These are phyloP conservation scores for Madurella mycetomatis DNA, from an alignment of 2,329 filamentous ascomycete species.

Conservation along the genomic window DNA sequence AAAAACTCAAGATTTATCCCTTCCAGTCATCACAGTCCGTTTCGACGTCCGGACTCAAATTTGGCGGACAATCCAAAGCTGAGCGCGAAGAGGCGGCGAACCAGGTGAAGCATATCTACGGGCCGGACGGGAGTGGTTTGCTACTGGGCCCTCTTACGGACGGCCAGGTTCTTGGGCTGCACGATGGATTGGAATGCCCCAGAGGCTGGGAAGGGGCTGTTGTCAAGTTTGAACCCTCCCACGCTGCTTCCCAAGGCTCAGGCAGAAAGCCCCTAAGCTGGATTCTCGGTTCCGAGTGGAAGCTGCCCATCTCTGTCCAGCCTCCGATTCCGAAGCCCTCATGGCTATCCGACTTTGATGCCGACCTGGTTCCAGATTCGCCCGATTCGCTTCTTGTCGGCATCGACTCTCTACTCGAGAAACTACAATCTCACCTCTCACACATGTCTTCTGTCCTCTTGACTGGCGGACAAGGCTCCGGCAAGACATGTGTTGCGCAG, in stretches of 20 bases:
- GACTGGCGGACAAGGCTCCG: slow-evolving; percentile 83
- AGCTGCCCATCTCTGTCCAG: slow-evolving; percentile 71
- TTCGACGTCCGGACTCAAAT: slow-evolving; percentile 65
- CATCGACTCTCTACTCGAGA: slow-evolving; percentile 70
- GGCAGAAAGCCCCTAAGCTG: slow-evolving; percentile 55
- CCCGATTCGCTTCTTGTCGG: slow-evolving; percentile 67
- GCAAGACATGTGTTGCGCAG: slow-evolving; percentile 79
- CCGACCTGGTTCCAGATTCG: slow-evolving; percentile 44
- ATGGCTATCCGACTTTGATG: slow-evolving; percentile 50
- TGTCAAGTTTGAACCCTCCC: slow-evolving; percentile 67
- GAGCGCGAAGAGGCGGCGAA: slow-evolving; percentile 74
- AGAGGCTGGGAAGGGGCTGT: slow-evolving; percentile 79
- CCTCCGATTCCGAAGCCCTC: slow-evolving; percentile 63
- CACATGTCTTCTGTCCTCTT: slow-evolving; percentile 86
- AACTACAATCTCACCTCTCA: slow-evolving; percentile 70
- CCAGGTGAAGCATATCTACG: slow-evolving; percentile 68
- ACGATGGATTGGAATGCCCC: slow-evolving; percentile 49
- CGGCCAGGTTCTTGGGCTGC: slow-evolving; percentile 67
- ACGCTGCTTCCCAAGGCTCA: slow-evolving; percentile 33
- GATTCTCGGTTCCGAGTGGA: slow-evolving; percentile 73
- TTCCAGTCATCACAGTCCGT: slow-evolving; percentile 59
- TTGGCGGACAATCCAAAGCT: slow-evolving; percentile 81
- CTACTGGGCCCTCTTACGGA: slow-evolving; percentile 85
- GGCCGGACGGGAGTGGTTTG: slow-evolving; percentile 57
- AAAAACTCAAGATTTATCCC: slow-evolving; percentile 72